phyloP scores from a whole-genome alignment of 768 basidiomycete species.

The Boletus sp. region DNA sequence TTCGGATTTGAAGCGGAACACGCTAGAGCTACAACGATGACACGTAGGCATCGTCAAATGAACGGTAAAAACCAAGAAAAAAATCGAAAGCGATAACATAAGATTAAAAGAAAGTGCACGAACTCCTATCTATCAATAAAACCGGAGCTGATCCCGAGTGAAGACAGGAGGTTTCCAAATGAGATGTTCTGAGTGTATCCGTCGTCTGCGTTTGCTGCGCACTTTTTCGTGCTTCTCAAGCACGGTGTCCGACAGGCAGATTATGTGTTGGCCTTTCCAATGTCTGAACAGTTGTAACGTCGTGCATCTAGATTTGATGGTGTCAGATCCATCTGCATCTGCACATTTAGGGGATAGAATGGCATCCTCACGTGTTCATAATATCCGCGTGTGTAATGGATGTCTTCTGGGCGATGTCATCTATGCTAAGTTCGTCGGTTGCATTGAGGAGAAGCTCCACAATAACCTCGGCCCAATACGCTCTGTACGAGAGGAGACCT shows the following conservation, averaged over 20 bases:
- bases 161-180: conserved; percentile 97
- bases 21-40: conserved; percentile 28
- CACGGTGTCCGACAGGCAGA: conserved; percentile 87
- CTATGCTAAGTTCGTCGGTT: conserved; percentile 80
- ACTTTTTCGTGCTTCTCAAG: conserved; percentile 89
- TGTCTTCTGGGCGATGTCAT: conserved; percentile 96
- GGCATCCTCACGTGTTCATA: conserved; percentile 86
- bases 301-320: conserved; percentile 64
- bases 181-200: conserved; percentile 77
- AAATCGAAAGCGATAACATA: not conserved
- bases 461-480: conserved; percentile 97
- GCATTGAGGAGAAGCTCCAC: conserved; percentile 81
- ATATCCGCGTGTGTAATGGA: conserved; percentile 94
- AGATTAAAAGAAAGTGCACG: not conserved
- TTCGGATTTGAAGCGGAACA: conserved; percentile 6
- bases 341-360: not conserved
- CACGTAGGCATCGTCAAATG: conserved; percentile 5
- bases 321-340: conserved; percentile 6
- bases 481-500: conserved; percentile 87
- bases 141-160: conserved; percentile 84
- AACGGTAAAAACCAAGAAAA: not conserved
- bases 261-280: conserved; percentile 92
- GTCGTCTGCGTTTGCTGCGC: conserved; percentile 70
- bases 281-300: conserved; percentile 94
- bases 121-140: conserved; percentile 34